Conservation (phyloP, 768 basidiomycete species). For the Podaxis pistillaris region DNA sequence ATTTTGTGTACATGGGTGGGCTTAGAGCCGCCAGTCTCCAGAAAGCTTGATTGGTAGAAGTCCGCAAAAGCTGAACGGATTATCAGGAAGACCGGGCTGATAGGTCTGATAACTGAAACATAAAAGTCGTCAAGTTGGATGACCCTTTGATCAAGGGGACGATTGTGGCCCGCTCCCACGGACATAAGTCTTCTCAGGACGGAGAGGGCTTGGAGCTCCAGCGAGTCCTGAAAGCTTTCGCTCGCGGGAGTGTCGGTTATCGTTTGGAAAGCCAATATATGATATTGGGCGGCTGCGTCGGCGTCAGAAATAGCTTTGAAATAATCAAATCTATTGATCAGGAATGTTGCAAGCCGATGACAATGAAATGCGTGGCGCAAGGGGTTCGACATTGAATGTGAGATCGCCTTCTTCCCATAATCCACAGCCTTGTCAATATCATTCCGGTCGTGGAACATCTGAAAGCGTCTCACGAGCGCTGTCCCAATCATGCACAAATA, state of each 20-base stretch:
- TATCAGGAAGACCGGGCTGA: background rate
- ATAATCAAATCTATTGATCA: background rate
- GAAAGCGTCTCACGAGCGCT: background rate
- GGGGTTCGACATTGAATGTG: background rate
- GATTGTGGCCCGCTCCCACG: background rate
- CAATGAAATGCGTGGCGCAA: background rate
- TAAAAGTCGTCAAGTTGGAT: background rate
- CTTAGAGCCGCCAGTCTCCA: background rate
- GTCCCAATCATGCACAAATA: background rate
- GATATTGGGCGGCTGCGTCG: background rate
- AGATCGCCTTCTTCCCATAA: background rate
- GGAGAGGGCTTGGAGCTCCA: background rate
- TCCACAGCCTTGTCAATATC: background rate
- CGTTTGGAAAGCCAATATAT: background rate
- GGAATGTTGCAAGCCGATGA: background rate
- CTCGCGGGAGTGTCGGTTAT: background rate
- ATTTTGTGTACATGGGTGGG: background rate
- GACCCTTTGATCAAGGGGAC: background rate
- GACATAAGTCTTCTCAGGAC: background rate
- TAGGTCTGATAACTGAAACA: background rate
- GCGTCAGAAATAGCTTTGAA: background rate
- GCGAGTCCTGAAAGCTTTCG: background rate
- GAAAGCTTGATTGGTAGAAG: background rate
- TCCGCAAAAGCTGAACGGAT: background rate
- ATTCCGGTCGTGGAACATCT: background rate